Evolutionary conservation across 176 grass and related monocot species (phyloP), one percentile per base, ranked within the genome.

Genomic region (Tuctoria greenei): DNA sequence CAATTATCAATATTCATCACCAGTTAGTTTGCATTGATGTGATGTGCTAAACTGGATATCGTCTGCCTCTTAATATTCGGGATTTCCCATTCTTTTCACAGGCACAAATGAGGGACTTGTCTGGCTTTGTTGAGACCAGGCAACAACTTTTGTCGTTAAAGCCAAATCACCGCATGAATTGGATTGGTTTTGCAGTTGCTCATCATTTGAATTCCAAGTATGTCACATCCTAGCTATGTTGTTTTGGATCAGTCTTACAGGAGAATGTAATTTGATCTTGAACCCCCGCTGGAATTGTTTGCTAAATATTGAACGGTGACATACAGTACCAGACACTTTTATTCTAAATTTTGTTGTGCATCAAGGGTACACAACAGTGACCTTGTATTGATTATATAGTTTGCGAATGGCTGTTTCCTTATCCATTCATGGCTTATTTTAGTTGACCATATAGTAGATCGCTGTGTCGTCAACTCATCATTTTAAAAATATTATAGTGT

Each of bases 101-200:
- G 96, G 96, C 92, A 69, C 96, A 99, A 85, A 99, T 99, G 96
- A 82, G 96, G 77, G 96, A 99, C 26, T 82, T 95, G 55, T 81
- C 89, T 67, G 92, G 96, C 40, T 99, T 99, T 99, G 89, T 99
- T 82, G 96, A 99, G 61, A 95, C 96, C 23, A 95, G 96, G 80
- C 96, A 99, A 77, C 96, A 99, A 18, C 96, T 99, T 79, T 64
- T 99, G 65, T 68, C 79, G 4, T 81, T 99, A 39, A 99, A 99
- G 69, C 96, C 96, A 36, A 99, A 92, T 75, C 96, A 99, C 80
- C 92, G 96, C 64, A 99, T 99, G 96, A 99, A 99, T 87, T 99
- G 96, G 96, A 99, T 95, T 85, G 96, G 96, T 50, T 99, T 99
- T 88, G 89, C 96, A 8, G 92, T 99, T 47, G 69, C 96, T 43